phyloP scores from a whole-genome alignment of 768 basidiomycete genomes.

The Termitomyces sp. region DNA sequence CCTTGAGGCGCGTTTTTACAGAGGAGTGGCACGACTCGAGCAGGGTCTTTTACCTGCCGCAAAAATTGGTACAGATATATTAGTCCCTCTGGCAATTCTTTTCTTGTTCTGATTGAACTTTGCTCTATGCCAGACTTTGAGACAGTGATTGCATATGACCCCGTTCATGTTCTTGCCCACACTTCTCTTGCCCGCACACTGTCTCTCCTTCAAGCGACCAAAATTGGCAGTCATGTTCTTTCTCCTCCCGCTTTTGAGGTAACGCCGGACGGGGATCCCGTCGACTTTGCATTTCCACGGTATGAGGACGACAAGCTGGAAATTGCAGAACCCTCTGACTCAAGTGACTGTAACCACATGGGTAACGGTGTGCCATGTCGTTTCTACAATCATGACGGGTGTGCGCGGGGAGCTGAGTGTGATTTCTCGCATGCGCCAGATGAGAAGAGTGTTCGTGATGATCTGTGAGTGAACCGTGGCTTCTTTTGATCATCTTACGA shows the following conservation, averaged over 20 bases:
- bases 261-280: constrained; percentile 11
- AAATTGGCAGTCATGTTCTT: constrained; percentile 7
- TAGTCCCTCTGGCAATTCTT: not conserved
- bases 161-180: constrained; percentile 21
- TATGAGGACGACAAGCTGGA: constrained; percentile 30
- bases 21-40: constrained; percentile 18
- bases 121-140: constrained; percentile 25
- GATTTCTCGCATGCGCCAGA: constrained; percentile 51
- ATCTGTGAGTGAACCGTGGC: constrained; percentile 33
- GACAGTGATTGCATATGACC: constrained; percentile 26
- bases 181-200: constrained; percentile 20
- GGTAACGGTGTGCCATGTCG: constrained; percentile 51
- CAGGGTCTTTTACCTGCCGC: constrained; percentile 17
- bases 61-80: constrained; percentile 22
- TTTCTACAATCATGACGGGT: constrained; percentile 53
- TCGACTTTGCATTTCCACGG: constrained; percentile 30
- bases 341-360: constrained; percentile 46
- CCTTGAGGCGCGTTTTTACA: constrained; percentile 14
- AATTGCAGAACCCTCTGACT: constrained; percentile 42
- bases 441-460: constrained; percentile 47
- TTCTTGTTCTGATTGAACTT: not conserved
- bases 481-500: not conserved
- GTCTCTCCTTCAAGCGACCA: constrained; percentile 9
- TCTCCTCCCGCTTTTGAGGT: constrained; percentile 5
- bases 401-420: constrained; percentile 36